Conservation (phyloP, 2,329 filamentous ascomycete genomes). For the Penicillium sp. region DNA sequence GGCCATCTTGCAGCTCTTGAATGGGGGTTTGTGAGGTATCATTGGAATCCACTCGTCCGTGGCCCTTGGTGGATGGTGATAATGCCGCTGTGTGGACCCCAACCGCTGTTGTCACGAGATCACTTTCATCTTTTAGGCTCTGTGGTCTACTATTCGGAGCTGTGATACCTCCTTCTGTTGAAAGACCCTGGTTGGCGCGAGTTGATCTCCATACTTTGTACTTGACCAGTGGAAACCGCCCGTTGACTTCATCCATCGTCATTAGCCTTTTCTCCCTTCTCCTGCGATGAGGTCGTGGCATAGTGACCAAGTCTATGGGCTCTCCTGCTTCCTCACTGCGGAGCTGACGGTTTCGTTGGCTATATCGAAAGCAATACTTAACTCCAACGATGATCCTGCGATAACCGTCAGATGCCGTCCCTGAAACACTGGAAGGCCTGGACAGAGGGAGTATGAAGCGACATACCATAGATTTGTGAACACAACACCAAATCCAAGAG, state of each 20-base stretch:
- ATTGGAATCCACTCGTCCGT: slow-evolving; percentile 19
- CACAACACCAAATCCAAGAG: slow-evolving; percentile 93
- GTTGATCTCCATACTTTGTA: slow-evolving; percentile 93
- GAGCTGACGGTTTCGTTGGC: slow-evolving; percentile 82
- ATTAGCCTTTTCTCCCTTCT: slow-evolving; percentile 97
- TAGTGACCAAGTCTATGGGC: slow-evolving; percentile 80
- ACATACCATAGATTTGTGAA: slow-evolving; percentile 97
- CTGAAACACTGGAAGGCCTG: not conserved
- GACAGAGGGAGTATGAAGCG: not conserved
- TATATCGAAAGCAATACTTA: slow-evolving; percentile 99
- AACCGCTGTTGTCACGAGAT: slow-evolving; percentile 28
- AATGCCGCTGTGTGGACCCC: slow-evolving; percentile 24
- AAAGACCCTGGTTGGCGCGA: slow-evolving; percentile 78
- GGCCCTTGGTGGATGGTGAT: slow-evolving; percentile 23
- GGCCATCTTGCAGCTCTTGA: slow-evolving; percentile 17
- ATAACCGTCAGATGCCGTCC: slow-evolving; percentile 10
- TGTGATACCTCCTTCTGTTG: slow-evolving; percentile 80
- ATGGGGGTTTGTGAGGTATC: slow-evolving; percentile 14
- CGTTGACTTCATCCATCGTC: slow-evolving; percentile 98
- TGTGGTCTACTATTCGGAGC: slow-evolving; percentile 67
- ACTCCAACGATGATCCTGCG: slow-evolving; percentile 97
- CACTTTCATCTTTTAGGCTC: slow-evolving; percentile 68
- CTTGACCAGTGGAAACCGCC: slow-evolving; percentile 91
- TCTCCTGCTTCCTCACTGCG: slow-evolving; percentile 78
- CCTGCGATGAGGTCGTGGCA: slow-evolving; percentile 81